phyloP scores from a whole-genome alignment of 2,329 filamentous ascomycete species.

The Scedosporium minutisporum region DNA sequence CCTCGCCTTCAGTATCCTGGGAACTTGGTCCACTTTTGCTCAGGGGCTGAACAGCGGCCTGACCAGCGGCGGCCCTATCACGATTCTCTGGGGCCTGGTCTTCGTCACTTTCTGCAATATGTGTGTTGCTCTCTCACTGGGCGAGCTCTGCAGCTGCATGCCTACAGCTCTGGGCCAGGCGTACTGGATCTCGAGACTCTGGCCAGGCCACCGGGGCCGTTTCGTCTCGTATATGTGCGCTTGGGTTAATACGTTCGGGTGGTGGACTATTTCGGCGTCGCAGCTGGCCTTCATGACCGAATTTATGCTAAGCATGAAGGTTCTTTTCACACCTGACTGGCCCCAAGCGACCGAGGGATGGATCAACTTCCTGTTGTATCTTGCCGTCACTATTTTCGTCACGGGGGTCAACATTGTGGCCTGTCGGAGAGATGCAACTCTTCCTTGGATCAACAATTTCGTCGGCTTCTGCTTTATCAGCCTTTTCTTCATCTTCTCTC shows the following conservation, averaged over 20 bases:
- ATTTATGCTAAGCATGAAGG: constrained; percentile 47
- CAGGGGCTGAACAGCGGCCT: constrained; percentile 38
- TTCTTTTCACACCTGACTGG: constrained; percentile 41
- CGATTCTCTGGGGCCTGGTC: constrained; percentile 44
- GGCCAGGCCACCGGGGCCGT: constrained; percentile 28
- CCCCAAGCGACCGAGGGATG: constrained; percentile 33
- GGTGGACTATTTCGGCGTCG: constrained; percentile 47
- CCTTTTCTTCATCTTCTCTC: constrained; percentile 40
- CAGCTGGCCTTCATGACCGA: constrained; percentile 49
- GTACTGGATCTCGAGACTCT: constrained; percentile 31
- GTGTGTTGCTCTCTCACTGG: constrained; percentile 44
- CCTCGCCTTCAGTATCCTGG: constrained; percentile 46
- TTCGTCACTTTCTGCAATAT: constrained; percentile 43
- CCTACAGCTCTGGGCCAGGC: constrained; percentile 51
- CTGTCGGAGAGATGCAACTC: constrained; percentile 25
- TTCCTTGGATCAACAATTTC: constrained; percentile 43
- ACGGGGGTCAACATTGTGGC: constrained; percentile 41
- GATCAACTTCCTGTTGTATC: constrained; percentile 45
- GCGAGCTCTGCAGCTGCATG: constrained; percentile 48
- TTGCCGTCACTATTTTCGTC: constrained; percentile 36
- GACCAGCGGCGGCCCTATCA: constrained; percentile 42
- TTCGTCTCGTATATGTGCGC: constrained; percentile 47
- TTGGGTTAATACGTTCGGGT: constrained; percentile 52
- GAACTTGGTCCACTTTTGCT: constrained; percentile 49
- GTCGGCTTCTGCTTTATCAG: constrained; percentile 42